These are phyloP conservation scores for Pezicula neosporulosa DNA, from an alignment of 2,329 filamentous ascomycete species.

Conservation along the genomic window DNA sequence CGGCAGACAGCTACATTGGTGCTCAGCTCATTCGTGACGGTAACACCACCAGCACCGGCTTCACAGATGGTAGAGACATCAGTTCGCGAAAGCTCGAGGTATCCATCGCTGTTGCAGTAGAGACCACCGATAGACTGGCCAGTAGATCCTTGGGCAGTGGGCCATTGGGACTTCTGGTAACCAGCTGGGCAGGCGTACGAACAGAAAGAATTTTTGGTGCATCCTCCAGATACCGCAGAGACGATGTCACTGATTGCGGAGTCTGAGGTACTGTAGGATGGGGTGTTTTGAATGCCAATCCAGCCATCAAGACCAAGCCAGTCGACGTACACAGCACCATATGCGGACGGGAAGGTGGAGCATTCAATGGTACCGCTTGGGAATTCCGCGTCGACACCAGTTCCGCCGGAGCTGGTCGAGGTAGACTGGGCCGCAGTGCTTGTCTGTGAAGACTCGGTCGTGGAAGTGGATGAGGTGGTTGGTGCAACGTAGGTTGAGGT, in stretches of 20 bases:
- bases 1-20: slow-evolving; percentile 75
- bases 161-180: slow-evolving; percentile 92
- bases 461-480: slow-evolving; percentile 34
- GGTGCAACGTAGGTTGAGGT: slow-evolving; percentile 30
- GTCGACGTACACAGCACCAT: slow-evolving; percentile 69
- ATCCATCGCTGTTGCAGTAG: slow-evolving; percentile 69
- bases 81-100: slow-evolving; percentile 73
- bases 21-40: slow-evolving; percentile 70
- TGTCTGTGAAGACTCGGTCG: slow-evolving; percentile 34
- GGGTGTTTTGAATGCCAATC: slow-evolving; percentile 70
- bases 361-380: slow-evolving; percentile 72
- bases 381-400: slow-evolving; percentile 64
- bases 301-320: slow-evolving; percentile 73
- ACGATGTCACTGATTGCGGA: slow-evolving; percentile 62
- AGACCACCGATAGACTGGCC: slow-evolving; percentile 87
- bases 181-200: slow-evolving; percentile 91
- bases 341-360: slow-evolving; percentile 70
- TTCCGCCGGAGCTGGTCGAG: slow-evolving; percentile 27
- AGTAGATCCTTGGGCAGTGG: slow-evolving; percentile 69
- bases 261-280: slow-evolving; percentile 44
- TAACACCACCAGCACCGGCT: slow-evolving; percentile 61
- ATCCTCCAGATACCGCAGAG: slow-evolving; percentile 59
- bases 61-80: slow-evolving; percentile 71
- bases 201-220: slow-evolving; percentile 68
- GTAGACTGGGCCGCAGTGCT: slow-evolving; percentile 27